Percentiles rank a stretch among this genome's conserved stretches.
Evolutionary conservation across 202 grass and related monocot species (phyloP).

Genomic region (Digitaria exilis): DNA sequence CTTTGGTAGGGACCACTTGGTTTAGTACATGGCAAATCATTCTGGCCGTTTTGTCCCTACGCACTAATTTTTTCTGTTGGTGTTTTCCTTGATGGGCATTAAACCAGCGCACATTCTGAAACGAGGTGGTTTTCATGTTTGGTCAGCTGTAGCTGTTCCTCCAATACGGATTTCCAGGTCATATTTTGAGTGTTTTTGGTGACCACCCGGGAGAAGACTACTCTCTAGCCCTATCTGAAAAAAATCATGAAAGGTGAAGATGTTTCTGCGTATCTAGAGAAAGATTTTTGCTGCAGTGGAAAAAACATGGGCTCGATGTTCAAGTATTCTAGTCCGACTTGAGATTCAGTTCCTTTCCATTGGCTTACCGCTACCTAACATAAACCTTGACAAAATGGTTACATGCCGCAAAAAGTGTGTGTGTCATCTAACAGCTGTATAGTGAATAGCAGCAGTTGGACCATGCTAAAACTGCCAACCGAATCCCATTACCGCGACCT

Average conservation of each 20-base stretch:
- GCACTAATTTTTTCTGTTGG: not conserved
- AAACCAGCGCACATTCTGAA: constrained; percentile 14
- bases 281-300: not conserved
- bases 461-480: constrained; percentile 19
- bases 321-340: not conserved
- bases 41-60: constrained; percentile 13
- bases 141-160: constrained; percentile 44
- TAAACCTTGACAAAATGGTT: not conserved
- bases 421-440: constrained; percentile 16
- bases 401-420: not conserved
- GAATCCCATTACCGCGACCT: not conserved
- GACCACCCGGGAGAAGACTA: not conserved
- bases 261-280: not conserved
- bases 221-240: not conserved
- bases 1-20: constrained; percentile 25
- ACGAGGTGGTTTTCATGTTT: constrained; percentile 27
- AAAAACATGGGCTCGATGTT: not conserved
- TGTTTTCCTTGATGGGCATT: constrained; percentile 11
- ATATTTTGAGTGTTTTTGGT: constrained; percentile 19
- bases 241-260: not conserved
- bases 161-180: not conserved
- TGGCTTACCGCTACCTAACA: not conserved
- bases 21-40: constrained; percentile 42
- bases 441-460: constrained; percentile 41
- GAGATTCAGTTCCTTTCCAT: not conserved